These are phyloP conservation scores for Phytophthora capsici DNA, from an alignment of 352 stramenopile species.

Conservation along the genomic window DNA sequence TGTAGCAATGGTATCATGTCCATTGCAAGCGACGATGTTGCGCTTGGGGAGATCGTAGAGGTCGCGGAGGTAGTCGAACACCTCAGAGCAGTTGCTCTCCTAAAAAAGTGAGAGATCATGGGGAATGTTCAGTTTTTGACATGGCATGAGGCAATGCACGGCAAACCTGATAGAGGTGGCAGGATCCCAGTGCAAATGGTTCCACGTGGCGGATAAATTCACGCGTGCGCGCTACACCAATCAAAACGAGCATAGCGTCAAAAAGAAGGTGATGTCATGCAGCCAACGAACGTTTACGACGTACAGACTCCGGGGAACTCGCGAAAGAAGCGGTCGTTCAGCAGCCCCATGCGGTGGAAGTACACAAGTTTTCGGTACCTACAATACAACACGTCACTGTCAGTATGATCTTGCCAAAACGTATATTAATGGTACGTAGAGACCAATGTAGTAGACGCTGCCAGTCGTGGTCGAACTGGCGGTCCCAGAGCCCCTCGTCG, in stretches of 20 bases:
- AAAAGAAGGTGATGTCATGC: slow-evolving; percentile 1
- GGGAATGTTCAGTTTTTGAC: neutral
- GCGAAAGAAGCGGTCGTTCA: slow-evolving; percentile 67
- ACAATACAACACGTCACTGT: neutral
- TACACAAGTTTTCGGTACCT: slow-evolving; percentile 81
- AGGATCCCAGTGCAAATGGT: slow-evolving; percentile 64
- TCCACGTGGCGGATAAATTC: slow-evolving; percentile 75
- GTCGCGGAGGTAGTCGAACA: slow-evolving; percentile 69
- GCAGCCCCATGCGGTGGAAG: slow-evolving; percentile 73
- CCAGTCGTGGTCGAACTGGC: slow-evolving; percentile 66
- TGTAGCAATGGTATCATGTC: slow-evolving; percentile 1
- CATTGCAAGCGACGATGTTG: slow-evolving; percentile 40
- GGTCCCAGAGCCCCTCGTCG: slow-evolving; percentile 53
- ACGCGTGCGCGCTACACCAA: slow-evolving; percentile 46
- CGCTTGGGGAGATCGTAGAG: slow-evolving; percentile 57
- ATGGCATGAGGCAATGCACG: slow-evolving; percentile 1
- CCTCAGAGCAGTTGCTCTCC: slow-evolving; percentile 63
- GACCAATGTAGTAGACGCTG: slow-evolving; percentile 71
- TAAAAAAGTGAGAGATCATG: slow-evolving; percentile 6
- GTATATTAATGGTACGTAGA: no score
- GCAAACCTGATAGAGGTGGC: slow-evolving; percentile 58
- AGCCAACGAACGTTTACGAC: slow-evolving; percentile 2
- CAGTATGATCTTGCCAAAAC: neutral
- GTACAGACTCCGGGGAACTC: slow-evolving; percentile 67
- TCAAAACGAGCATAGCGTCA: slow-evolving; percentile 2